Evolutionary conservation across 2,329 filamentous ascomycete species (phyloP), one percentile per base, ranked within the genome.

Genomic region (Lachnellula suecica): DNA sequence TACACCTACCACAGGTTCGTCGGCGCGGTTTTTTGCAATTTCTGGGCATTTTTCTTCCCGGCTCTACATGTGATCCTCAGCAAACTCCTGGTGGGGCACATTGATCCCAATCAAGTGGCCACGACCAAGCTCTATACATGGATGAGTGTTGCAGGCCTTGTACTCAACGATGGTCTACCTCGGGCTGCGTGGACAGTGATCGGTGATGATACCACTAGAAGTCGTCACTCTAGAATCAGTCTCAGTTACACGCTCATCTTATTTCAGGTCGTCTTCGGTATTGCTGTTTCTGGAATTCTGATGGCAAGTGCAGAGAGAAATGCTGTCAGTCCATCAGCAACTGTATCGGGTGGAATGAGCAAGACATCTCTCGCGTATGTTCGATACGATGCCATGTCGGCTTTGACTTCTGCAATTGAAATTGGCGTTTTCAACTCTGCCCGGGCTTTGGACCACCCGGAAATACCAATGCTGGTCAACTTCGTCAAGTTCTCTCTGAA

Each of bases 101-200:
- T 89, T 49, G 83, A 89, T 65, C 69, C 79, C 0, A 79, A 75
- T 1, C 72, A 82, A 56, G 81, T 88, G 1, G 82, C 79, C 17
- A 86, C 82, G 0, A 87, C 82, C 0, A 83, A 88, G 52, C 72
- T 78, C 0, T 88, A 87, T 66, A 89, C 83, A 0, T 90, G 90
- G 66, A 87, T 90, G 53, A 76, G 79, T 19, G 78, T 83, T 0
- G 74, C 88, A 0, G 80, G 79, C 1, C 83, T 90, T 63, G 84
- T 88, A 0, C 68, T 91, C n/a, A 90, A 90, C 58, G 87, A 91
- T 65, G 86, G 87, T 0, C 78, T 91, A 0, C 86, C 86, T 0
- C 76, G 85, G 20, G 82, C 85, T 0, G 77, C 84, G 0, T 91
- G 83, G 81, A 73, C 84, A 5, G 77, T 88, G 51, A 88, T 90